These are phyloP conservation scores for Leishmania turanica DNA, from an alignment of 208 protist species.

Conservation along the genomic window DNA sequence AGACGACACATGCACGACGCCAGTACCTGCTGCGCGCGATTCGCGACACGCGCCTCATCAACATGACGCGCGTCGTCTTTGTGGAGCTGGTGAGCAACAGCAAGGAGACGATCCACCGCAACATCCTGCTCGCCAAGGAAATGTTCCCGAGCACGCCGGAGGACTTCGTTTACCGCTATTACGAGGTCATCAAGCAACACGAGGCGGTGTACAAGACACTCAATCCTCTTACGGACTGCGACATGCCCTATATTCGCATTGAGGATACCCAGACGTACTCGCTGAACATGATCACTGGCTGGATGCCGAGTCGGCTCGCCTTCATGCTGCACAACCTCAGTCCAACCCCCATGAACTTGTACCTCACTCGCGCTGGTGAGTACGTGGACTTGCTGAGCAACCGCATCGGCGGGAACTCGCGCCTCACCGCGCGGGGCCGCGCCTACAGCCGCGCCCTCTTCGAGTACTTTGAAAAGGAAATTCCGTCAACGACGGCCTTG, in stretches of 20 bases:
- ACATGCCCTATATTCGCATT: conserved; percentile 86
- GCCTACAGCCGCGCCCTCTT: conserved; percentile 79
- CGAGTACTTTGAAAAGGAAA: conserved; percentile 68
- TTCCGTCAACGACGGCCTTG: conserved; percentile 32
- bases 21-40: conserved; percentile 72
- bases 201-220: conserved; percentile 81
- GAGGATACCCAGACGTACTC: conserved; percentile 72
- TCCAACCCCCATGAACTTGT: conserved; percentile 69
- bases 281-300: conserved; percentile 87
- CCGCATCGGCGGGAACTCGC: conserved; percentile 86
- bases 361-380: conserved; percentile 85
- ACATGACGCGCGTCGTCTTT: conserved; percentile 75
- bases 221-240: conserved; percentile 60
- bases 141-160: conserved; percentile 51
- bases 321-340: conserved; percentile 92
- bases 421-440: conserved; percentile 66
- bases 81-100: conserved; percentile 82
- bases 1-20: conserved; percentile 59
- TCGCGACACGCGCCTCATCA: conserved; percentile 62
- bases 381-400: conserved; percentile 79
- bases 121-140: conserved; percentile 69
- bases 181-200: conserved; percentile 58
- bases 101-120: conserved; percentile 43
- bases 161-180: conserved; percentile 85
- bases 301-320: conserved; percentile 83